phyloP scores from a whole-genome alignment of 1,284 basidiomycete species.

The Melampsora larici-populina region DNA sequence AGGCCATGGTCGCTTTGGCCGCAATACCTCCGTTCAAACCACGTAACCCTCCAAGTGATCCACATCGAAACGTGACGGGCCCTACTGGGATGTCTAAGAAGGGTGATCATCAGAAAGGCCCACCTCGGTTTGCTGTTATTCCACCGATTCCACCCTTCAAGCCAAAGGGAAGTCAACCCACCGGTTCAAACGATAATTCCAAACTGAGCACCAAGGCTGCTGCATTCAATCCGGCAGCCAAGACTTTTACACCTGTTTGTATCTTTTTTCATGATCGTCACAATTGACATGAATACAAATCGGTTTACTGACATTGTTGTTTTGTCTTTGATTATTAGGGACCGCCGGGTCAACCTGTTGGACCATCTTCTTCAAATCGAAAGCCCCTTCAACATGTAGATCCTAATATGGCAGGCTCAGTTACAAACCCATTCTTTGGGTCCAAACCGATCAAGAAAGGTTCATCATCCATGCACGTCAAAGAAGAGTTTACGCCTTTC shows the following conservation, averaged over 20 bases:
- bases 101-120: slow-evolving; percentile 19
- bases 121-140: slow-evolving; percentile 59
- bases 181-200: slow-evolving; percentile 17
- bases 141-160: slow-evolving; percentile 89
- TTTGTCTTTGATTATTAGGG: neutral
- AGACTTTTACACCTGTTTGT: slow-evolving; percentile 48
- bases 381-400: slow-evolving; percentile 18
- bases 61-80: neutral
- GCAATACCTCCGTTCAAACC: slow-evolving; percentile 42
- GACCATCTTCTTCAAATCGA: slow-evolving; percentile 1
- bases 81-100: slow-evolving; percentile 27
- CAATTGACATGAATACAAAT: too few species aligned
- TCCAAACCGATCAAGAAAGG: slow-evolving; percentile 33
- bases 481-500: slow-evolving; percentile 42
- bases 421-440: slow-evolving; percentile 37
- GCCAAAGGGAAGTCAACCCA: slow-evolving; percentile 56
- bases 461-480: slow-evolving; percentile 33
- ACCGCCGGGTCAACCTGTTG: slow-evolving; percentile 1
- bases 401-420: neutral
- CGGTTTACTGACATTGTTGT: neutral
- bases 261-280: neutral
- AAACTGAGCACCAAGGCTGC: slow-evolving; percentile 51
- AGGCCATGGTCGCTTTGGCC: slow-evolving; percentile 13
- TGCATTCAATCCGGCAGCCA: slow-evolving; percentile 49
- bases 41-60: slow-evolving; percentile 16